Percentiles rank a stretch among this genome's conserved stretches.
Evolutionary conservation across 2,329 filamentous ascomycete species (phyloP).

Genomic region (Exophiala sp.): DNA sequence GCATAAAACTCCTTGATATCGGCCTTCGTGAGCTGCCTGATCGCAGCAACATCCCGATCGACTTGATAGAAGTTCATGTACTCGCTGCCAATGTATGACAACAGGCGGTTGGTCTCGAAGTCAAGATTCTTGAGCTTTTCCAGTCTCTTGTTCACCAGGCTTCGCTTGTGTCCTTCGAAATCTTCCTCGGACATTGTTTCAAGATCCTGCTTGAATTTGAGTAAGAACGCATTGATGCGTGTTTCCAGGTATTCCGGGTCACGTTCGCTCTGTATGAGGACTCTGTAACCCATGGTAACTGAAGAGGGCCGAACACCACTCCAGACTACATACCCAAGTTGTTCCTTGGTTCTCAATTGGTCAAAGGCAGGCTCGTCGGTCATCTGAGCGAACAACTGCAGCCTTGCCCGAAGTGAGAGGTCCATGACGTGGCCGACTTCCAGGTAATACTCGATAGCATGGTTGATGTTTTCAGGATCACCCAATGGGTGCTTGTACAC

Average conservation of each 20-base stretch:
- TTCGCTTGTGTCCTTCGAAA: constrained; percentile 88
- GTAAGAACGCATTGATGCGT: constrained; percentile 81
- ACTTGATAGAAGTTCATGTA: constrained; percentile 86
- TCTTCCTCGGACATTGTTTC: constrained; percentile 74
- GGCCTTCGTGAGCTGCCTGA: constrained; percentile 71
- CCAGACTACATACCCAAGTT: constrained; percentile 95
- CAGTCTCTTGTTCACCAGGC: constrained; percentile 77
- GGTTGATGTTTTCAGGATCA: constrained; percentile 85
- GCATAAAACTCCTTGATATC: constrained; percentile 79
- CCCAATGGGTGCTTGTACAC: constrained; percentile 76
- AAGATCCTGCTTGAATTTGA: constrained; percentile 62
- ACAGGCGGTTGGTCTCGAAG: constrained; percentile 78
- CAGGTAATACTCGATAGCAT: constrained; percentile 76
- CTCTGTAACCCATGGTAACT: constrained; percentile 80
- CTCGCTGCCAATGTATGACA: constrained; percentile 79
- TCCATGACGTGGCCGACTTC: constrained; percentile 68
- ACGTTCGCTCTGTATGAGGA: constrained; percentile 91
- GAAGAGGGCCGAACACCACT: constrained; percentile 68
- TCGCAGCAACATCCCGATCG: constrained; percentile 70
- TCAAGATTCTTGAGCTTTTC: constrained; percentile 91
- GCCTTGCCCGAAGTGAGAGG: constrained; percentile 67
- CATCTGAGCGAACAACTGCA: constrained; percentile 81
- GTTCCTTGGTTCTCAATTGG: constrained; percentile 87
- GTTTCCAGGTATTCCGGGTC: constrained; percentile 78
- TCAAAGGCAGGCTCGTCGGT: constrained; percentile 92